phyloP scores from a whole-genome alignment of 164 flowering plant genomes.

The Cinnamomum chago region DNA sequence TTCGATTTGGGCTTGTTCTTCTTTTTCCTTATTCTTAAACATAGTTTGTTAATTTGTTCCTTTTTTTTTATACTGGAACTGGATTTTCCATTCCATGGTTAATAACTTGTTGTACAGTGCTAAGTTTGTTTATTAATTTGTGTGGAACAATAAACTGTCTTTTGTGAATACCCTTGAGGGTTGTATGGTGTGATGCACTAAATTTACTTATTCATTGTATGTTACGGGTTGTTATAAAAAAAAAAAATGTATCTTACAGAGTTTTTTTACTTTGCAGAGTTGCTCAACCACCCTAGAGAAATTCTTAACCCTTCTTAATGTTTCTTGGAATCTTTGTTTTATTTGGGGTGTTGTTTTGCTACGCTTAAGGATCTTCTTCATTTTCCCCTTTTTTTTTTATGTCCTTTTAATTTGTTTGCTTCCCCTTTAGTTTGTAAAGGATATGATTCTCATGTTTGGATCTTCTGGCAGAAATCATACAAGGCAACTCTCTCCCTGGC shows the following conservation, averaged over 20 bases:
- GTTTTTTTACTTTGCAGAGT: too few species aligned
- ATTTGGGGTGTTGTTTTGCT: not conserved
- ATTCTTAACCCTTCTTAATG: not conserved
- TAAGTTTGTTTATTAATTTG: too few species aligned
- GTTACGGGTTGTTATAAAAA: too few species aligned
- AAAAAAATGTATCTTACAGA: too few species aligned
- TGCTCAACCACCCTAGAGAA: too few species aligned
- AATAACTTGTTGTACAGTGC: too few species aligned
- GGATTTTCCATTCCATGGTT: too few species aligned
- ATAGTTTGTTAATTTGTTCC: too few species aligned
- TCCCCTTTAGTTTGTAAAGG: not conserved
- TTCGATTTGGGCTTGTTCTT: not conserved
- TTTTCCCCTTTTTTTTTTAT: not conserved
- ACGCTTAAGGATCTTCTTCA: not conserved
- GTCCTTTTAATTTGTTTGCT: not conserved
- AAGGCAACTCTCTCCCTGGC: conserved; percentile 26
- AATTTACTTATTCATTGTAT: too few species aligned
- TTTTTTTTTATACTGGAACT: not conserved
- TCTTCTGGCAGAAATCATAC: conserved; percentile 16
- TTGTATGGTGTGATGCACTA: too few species aligned
- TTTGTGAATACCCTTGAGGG: too few species aligned
- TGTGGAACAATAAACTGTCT: too few species aligned
- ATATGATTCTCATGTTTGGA: not conserved
- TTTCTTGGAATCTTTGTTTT: not conserved
- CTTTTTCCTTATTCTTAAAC: not conserved